Conservation (phyloP, 2,329 filamentous ascomycete genomes). For the Aspergillus fumigatus region DNA sequence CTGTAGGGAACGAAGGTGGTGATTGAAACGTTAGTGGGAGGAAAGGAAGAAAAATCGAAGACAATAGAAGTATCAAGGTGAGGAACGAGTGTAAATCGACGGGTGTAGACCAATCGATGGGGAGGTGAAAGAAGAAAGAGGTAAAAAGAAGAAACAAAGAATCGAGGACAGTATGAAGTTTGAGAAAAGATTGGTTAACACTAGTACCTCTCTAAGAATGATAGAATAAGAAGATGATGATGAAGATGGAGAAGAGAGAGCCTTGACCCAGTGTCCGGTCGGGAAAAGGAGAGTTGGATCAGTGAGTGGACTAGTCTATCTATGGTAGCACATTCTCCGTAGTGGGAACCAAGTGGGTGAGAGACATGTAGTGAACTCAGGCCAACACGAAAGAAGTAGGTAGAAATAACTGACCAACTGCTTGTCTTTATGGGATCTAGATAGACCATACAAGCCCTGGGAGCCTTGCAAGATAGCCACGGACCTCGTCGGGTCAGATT, state of each 20-base stretch:
- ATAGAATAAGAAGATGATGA: constrained; percentile 7
- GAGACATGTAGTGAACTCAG: not conserved
- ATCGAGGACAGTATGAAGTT: constrained; percentile 4
- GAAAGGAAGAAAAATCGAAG: constrained; percentile 9
- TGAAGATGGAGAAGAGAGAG: not conserved
- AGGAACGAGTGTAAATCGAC: constrained; percentile 20
- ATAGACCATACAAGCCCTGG: not conserved
- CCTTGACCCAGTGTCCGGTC: not conserved
- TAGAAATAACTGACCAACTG: not conserved
- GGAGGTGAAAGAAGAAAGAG: constrained; percentile 9
- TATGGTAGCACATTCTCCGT: not conserved
- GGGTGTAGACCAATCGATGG: constrained; percentile 11
- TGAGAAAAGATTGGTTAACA: constrained; percentile 1
- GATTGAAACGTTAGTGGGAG: constrained; percentile 18
- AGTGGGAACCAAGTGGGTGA: not conserved
- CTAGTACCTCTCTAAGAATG: constrained; percentile 2
- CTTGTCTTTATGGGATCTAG: no score
- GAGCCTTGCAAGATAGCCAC: not conserved
- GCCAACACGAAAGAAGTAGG: not conserved
- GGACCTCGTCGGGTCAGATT: not conserved
- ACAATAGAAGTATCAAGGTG: constrained; percentile 9
- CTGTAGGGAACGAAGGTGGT: constrained; percentile 16
- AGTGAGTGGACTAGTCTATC: not conserved
- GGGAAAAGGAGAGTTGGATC: not conserved
- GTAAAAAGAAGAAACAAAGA: constrained; percentile 4